Base-by-base conservation (phyloP, 2,329 filamentous ascomycete genomes). In the Pyricularia grisea region DNA sequence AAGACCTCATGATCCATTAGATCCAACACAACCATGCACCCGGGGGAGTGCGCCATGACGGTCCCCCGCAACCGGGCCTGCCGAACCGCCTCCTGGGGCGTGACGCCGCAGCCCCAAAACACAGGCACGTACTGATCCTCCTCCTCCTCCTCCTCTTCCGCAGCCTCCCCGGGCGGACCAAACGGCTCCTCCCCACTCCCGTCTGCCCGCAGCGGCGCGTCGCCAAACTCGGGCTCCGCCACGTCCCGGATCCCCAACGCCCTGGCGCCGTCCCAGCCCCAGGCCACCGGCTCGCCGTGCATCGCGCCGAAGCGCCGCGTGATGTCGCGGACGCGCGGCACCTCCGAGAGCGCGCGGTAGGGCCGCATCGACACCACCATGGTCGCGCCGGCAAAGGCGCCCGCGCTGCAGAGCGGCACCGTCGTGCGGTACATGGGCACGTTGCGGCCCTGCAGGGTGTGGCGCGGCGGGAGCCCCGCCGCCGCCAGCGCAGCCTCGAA, bases 41-140 rank as follows among this genome's bases (percentile, higher is more conserved):
- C 87, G 0, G 87, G 87, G 23, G 83, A 82, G 78, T 90, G 88
- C 0, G 82, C 84, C 80, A 91, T 87, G 1, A 89, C 80, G 1
- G 80, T 79, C 0, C 88, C 88, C 65, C 84, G 73, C 65, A 88
- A 73, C 9, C 75, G 77, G 5, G 86, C 85, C 69, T 79, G 80
- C 81, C 88, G 84, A 1, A 90, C 85, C 17, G 87, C 87, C 73
- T 88, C 84, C 74, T 90, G 88, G 1, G 88, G 87, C 55, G 88
- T 90, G 12, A 90, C 87, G 42, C 88, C 88, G 73, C 88, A 90
- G 0, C 86, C 88, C 87, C 88, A 86, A 71, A 88, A 88, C 4
- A 87, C 82, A 0, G 85, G 85, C 33, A 88, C 79, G 30, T 82
- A 78, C 2, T 82, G 79, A 17, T 80, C 77, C 77, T 76, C 75